These are phyloP conservation scores for Syzygium jambos DNA, from an alignment of 345 rosid genomes.

Conservation along the genomic window DNA sequence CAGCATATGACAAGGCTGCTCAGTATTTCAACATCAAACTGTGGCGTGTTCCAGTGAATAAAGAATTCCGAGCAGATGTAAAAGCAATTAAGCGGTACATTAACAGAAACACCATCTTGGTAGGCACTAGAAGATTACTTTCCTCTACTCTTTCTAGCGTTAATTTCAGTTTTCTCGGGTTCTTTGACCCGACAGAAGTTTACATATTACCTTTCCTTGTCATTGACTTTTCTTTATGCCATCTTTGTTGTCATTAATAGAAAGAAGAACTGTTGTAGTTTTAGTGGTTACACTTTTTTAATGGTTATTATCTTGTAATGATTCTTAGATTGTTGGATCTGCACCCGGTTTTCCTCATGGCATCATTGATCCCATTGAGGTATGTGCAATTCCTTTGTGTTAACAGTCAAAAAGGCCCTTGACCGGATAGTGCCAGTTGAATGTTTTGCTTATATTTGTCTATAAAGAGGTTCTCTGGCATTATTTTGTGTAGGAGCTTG, in stretches of 20 bases:
- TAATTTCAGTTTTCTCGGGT: not conserved
- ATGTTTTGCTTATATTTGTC: not conserved
- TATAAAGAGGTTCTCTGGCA: not conserved
- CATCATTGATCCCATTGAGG: slow-evolving; percentile 95
- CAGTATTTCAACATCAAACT: slow-evolving; percentile 93
- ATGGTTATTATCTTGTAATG: not conserved
- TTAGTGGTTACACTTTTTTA: not conserved
- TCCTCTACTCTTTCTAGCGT: not conserved
- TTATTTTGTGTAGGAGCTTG: slow-evolving; percentile 65
- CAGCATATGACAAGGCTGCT: slow-evolving; percentile 96
- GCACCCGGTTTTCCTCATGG: slow-evolving; percentile 99
- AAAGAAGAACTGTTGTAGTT: not conserved
- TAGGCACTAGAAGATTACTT: slow-evolving; percentile 14
- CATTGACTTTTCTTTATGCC: not conserved
- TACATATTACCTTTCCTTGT: not conserved
- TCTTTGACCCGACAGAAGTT: not conserved
- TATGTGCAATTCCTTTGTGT: slow-evolving; percentile 11
- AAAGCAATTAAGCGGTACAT: slow-evolving; percentile 54
- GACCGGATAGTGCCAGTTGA: not conserved
- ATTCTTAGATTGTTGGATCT: slow-evolving; percentile 90
- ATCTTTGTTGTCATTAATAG: not conserved
- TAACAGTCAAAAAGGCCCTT: not conserved
- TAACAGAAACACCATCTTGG: slow-evolving; percentile 82
- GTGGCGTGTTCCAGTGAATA: slow-evolving; percentile 81
- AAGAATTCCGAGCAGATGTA: slow-evolving; percentile 79